Conservation (phyloP, 352 stramenopile genomes). For the Globisporangium viniferum region DNA sequence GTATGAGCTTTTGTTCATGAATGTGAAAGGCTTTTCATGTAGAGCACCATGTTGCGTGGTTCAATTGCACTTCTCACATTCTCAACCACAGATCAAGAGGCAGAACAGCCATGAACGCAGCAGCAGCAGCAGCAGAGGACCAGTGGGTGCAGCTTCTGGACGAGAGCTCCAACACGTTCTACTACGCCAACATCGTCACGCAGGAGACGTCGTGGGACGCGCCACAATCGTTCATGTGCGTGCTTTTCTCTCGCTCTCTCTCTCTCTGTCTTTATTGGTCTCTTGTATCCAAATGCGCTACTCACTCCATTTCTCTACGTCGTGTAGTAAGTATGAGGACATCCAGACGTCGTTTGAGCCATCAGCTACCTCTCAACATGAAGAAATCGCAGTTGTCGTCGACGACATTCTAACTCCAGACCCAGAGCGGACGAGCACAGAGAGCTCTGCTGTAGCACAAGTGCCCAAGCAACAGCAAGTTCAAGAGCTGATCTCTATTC, state of each 20-base stretch:
- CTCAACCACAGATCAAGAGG: neutral
- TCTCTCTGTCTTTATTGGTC: too few species aligned
- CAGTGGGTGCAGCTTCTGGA: slow-evolving; percentile 14
- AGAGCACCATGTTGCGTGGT: neutral
- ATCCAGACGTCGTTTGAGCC: slow-evolving; percentile 12
- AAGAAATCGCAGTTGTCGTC: neutral
- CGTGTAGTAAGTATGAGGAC: slow-evolving; percentile 14
- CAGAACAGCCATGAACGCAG: neutral
- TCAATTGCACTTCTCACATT: neutral
- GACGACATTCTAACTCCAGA: too few species aligned
- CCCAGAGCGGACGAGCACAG: too few species aligned
- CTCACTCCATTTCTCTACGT: too few species aligned
- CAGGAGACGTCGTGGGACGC: slow-evolving; percentile 14
- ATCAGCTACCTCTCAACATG: neutral
- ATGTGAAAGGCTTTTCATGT: neutral
- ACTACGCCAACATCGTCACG: slow-evolving; percentile 16
- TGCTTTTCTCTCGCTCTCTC: neutral
- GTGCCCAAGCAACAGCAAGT: too few species aligned
- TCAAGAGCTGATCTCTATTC: too few species aligned
- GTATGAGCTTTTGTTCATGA: neutral
- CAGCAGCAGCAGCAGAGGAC: neutral
- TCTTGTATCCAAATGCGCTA: too few species aligned
- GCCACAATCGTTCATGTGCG: slow-evolving; percentile 14
- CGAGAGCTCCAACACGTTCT: slow-evolving; percentile 9
- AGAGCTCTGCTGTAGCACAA: too few species aligned